A percentile compares a stretch with the other conserved stretches of the same genome.
Conservation (phyloP, 225 moss, liverwort and hornwort species). For the Marchantia paleacea region DNA sequence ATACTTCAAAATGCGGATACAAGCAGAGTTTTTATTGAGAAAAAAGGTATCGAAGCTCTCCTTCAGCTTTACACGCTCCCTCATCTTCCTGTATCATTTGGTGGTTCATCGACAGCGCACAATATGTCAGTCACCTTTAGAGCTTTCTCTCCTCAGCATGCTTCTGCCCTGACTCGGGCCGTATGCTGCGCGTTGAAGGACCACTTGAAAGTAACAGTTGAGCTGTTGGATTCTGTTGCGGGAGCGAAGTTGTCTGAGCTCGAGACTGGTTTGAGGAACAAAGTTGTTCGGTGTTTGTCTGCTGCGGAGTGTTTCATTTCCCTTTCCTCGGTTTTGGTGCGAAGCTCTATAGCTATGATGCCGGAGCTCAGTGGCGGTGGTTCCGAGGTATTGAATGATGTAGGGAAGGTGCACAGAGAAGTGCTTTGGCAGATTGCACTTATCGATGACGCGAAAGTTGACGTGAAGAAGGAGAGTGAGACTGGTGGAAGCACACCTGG, state of each 20-base stretch:
- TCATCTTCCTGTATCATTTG: constrained; percentile 83
- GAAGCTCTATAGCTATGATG: constrained; percentile 88
- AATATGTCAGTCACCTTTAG: constrained; percentile 96
- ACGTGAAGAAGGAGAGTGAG: constrained; percentile 74
- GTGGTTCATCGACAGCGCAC: constrained; percentile 92
- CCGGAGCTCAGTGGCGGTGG: constrained; percentile 71
- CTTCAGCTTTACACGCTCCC: constrained; percentile 89
- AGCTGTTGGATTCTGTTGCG: constrained; percentile 51
- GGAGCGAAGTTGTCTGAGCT: constrained; percentile 73
- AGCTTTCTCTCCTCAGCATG: constrained; percentile 92
- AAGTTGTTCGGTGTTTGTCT: constrained; percentile 72
- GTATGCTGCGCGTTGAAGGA: constrained; percentile 76
- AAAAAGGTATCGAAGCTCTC: constrained; percentile 90
- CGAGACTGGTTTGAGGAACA: constrained; percentile 49
- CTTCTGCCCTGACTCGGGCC: constrained; percentile 67
- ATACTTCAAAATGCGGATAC: constrained; percentile 90
- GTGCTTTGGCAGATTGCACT: constrained; percentile 83
- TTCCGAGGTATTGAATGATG: constrained; percentile 61
- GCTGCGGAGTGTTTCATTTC: constrained; percentile 91
- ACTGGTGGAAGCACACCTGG: constrained; percentile 52
- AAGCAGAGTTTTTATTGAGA: constrained; percentile 93
- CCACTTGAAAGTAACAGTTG: constrained; percentile 65
- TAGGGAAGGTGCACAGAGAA: constrained; percentile 79
- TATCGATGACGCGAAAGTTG: constrained; percentile 82
- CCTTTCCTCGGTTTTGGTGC: constrained; percentile 80